Evolutionary conservation across 768 basidiomycete genomes (phyloP), one percentile per base, ranked within the genome.

Genomic region (Hygrocybe coccinea): DNA sequence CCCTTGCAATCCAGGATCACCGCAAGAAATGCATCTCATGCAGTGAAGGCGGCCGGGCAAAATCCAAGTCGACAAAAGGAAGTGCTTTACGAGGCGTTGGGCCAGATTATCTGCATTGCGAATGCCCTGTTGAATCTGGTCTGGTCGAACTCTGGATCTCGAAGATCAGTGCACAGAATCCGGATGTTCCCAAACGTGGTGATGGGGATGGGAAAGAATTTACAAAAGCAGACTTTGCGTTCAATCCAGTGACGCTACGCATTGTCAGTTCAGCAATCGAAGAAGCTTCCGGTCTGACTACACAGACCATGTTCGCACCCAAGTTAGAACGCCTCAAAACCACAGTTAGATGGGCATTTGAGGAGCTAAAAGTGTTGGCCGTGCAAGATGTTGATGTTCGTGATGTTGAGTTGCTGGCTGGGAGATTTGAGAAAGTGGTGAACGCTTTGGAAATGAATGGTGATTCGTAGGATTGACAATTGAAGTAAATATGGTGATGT

Each of bases 11-110:
- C 14, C 38, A 39, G 38, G 38, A 39, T 39, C 19, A 39, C 38
- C 14, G 45, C n/a, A n/a, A 24, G 12, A 47, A 47, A 47, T 47
- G 45, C 45, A 21, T 47, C 21, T 17, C 45, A 14, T 47, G 45
- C 25, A 29, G 25, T 29, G 19, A 21, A 21, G 25, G 45, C 14
- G 45, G 45, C 14, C 45, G 14, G 14, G 45, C 21, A 22, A 21
- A 47, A 47, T 47, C 45, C 25, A 47, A 22, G 45, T 47, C 45
- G 7, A 47, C 45, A 47, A 47, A 47, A 47, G 45, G 45, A 14
- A 14, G 25, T 21, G 12, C n/a, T 14, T 24, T 47, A 14, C 22
- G 45, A 22, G 45, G 45, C 14, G 25, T 29, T 47, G 45, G 45
- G 14, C 14, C 15, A 24, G 45, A 21, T 14, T 47, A 47, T 47